Evolutionary conservation across 1,284 basidiomycete species (phyloP), one percentile per base, ranked within the genome.

Genomic region (Trametes sp.): DNA sequence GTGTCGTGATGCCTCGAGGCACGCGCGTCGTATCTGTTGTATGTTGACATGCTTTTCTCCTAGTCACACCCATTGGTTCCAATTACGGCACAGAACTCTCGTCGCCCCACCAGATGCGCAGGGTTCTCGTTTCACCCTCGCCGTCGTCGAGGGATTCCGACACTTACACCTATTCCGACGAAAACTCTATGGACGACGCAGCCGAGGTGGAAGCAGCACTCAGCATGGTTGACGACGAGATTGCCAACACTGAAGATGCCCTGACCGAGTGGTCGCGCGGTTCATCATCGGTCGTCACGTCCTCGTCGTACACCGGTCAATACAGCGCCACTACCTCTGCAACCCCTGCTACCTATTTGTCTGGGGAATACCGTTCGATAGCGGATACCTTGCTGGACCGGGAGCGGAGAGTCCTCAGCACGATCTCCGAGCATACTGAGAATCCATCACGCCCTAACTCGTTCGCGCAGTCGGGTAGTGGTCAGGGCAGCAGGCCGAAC

Each of bases 181-280:
- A 82, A 58, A 77, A 81, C 64, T 84, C 82, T 1, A 57, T 80
- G 21, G 74, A 76, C 62, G 84, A 84, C 46, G 74, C 72, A 2
- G 80, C 76, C 6, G 88, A 92, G 74, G 89, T 92, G 23, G 89
- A 91, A 73, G 86, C 84, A 21, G 81, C 85, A 16, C 81, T 93
- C 48, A 86, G 80, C 57, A 81, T 83, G 59, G 76, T 92, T 26
- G 87, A 90, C 63, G 78, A 89, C 48, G 87, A 92, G 60, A 73
- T 90, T 28, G 82, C 86, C 63, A 79, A 83, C 51, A 82, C 87
- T 0, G 87, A 90, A 70, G 83, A 86, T 54, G 82, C 82, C 5
- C 78, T 88, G 57, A 82, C 84, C 0, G 78, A 86, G 67, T 89
- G 88, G 87, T 86, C 79, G 61, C 73, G 74, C 36, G 68, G 63